Percentiles rank a stretch among this genome's conserved stretches.
Evolutionary conservation across 441 rosid genomes (phyloP).

Genomic region (Breynia disticha): DNA sequence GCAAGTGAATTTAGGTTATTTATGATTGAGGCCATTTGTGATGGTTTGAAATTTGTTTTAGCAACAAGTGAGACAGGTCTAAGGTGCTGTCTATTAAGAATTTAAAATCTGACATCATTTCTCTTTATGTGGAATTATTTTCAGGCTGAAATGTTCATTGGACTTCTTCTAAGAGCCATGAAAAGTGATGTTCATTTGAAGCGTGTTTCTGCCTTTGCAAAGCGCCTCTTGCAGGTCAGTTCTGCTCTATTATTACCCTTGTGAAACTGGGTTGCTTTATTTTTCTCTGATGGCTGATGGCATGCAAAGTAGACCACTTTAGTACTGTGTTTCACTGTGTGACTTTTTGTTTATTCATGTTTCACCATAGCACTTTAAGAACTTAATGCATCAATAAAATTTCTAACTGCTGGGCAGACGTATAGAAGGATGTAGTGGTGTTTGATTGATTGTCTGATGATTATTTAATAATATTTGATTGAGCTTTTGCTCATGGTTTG

Average conservation of each 20-base stretch:
- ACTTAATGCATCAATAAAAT: too few species aligned
- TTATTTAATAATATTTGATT: too few species aligned
- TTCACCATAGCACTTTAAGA: too few species aligned
- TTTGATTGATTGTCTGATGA: too few species aligned
- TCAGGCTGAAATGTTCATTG: slow-evolving; percentile 93
- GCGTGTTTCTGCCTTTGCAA: slow-evolving; percentile 81
- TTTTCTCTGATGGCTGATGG: too few species aligned
- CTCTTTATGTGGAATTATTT: slow-evolving; percentile 7
- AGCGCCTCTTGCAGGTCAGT: slow-evolving; percentile 88
- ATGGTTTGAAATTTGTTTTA: background rate
- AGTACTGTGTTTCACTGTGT: too few species aligned
- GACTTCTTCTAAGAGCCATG: slow-evolving; percentile 87
- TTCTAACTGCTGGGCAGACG: too few species aligned
- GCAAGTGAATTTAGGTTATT: slow-evolving; percentile 31
- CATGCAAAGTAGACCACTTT: too few species aligned
- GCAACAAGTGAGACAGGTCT: background rate
- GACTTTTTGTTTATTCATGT: too few species aligned
- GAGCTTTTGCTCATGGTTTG: background rate
- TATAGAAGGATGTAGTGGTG: too few species aligned
- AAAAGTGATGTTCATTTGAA: slow-evolving; percentile 79
- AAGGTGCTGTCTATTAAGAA: background rate
- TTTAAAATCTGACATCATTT: slow-evolving; percentile 1
- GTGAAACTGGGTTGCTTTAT: too few species aligned
- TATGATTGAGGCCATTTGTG: background rate
- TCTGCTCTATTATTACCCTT: background rate